Evolutionary conservation across 2,329 filamentous ascomycete genomes (phyloP).

Genomic region (Colletotrichum sp.): DNA sequence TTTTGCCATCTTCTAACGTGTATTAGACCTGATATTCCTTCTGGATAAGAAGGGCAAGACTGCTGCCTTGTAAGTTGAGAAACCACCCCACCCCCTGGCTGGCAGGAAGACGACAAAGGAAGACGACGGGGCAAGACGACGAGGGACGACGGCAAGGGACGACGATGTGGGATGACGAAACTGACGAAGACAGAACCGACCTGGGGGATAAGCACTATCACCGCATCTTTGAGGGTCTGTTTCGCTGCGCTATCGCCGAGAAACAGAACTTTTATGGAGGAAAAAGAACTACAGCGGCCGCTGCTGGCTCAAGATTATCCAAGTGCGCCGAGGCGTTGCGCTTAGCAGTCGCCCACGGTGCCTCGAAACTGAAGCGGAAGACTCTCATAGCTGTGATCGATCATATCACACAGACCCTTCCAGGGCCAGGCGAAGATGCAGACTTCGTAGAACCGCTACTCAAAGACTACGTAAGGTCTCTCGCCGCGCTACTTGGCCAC

Average conservation of each 20-base stretch:
- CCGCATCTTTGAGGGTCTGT: slow-evolving; percentile 80
- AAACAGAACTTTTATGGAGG: slow-evolving; percentile 66
- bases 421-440: slow-evolving; percentile 53
- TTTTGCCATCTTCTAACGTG: not conserved
- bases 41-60: slow-evolving; percentile 38
- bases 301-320: slow-evolving; percentile 62
- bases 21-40: slow-evolving; percentile 40
- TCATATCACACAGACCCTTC: slow-evolving; percentile 79
- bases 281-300: slow-evolving; percentile 54
- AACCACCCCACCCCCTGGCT: not conserved
- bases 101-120: not conserved
- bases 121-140: not conserved
- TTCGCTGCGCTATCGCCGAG: slow-evolving; percentile 71
- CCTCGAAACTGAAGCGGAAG: slow-evolving; percentile 72
- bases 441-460: slow-evolving; percentile 71
- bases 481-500: slow-evolving; percentile 73
- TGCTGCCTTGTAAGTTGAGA: slow-evolving; percentile 37
- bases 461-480: slow-evolving; percentile 78
- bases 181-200: slow-evolving; percentile 25
- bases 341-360: slow-evolving; percentile 71
- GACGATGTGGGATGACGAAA: not conserved
- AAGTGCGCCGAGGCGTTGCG: slow-evolving; percentile 76
- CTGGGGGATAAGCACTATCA: slow-evolving; percentile 82
- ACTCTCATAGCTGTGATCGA: slow-evolving; percentile 80
- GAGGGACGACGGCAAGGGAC: not conserved